These are phyloP conservation scores for Crithidia expoeki DNA, from an alignment of 208 protist genomes.

Conservation along the genomic window DNA sequence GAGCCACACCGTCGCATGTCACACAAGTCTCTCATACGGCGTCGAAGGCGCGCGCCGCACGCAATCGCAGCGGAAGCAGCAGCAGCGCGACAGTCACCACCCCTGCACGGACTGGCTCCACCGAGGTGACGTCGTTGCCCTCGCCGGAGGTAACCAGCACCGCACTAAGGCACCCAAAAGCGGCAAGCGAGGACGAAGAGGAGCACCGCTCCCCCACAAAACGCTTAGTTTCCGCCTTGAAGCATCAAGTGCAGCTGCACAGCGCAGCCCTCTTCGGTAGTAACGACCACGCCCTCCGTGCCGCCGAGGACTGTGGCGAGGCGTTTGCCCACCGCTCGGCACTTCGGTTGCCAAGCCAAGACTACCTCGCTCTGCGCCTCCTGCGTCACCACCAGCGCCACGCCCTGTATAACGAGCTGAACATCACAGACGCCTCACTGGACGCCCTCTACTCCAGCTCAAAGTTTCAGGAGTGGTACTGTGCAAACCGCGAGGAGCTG, in stretches of 20 bases:
- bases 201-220: constrained; percentile 14
- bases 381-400: constrained; percentile 24
- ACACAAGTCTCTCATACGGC: constrained; percentile 17
- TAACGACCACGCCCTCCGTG: constrained; percentile 1
- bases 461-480: constrained; percentile 67
- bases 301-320: constrained; percentile 26
- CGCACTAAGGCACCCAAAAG: neutral
- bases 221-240: constrained; percentile 21
- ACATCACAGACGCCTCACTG: constrained; percentile 52
- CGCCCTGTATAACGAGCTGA: constrained; percentile 25
- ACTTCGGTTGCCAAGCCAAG: constrained; percentile 15
- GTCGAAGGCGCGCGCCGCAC: neutral
- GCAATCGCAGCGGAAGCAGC: neutral
- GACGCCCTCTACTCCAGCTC: constrained; percentile 52
- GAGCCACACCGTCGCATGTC: constrained; percentile 15
- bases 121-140: neutral
- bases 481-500: constrained; percentile 44
- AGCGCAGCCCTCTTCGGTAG: constrained; percentile 5
- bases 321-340: constrained; percentile 25
- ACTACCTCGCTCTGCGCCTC: constrained; percentile 29
- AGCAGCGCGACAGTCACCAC: neutral
- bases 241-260: constrained; percentile 15
- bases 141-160: constrained; percentile 18
- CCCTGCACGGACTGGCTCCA: neutral
- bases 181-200: neutral